phyloP scores from a whole-genome alignment of 73 alveolate species.

The Symbiodinium natans region DNA sequence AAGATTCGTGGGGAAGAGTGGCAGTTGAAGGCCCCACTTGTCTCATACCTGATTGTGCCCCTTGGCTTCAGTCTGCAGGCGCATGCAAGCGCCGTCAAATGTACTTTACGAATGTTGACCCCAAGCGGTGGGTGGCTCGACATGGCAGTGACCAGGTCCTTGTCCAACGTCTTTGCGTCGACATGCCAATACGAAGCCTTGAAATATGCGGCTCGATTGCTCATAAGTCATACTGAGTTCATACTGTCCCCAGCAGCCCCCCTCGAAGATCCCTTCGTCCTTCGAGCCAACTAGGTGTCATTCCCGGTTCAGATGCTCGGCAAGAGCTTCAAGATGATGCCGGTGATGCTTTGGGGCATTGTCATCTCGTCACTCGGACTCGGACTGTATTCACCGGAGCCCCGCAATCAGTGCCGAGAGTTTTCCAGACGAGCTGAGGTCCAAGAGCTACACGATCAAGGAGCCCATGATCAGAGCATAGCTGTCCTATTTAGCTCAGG shows the following conservation, averaged over 20 bases:
- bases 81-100: no score
- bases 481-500: no score
- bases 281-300: not conserved
- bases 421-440: not conserved
- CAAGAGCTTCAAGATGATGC: conserved; percentile 93
- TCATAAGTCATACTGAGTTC: not conserved
- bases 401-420: not conserved
- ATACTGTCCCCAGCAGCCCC: no score
- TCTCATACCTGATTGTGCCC: conserved; percentile 43
- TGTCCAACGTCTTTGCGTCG: conserved; percentile 65
- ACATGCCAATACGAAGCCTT: conserved; percentile 83
- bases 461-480: not conserved
- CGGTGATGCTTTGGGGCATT: conserved; percentile 87
- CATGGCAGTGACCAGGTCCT: not conserved
- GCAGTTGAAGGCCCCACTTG: conserved; percentile 46
- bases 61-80: not conserved
- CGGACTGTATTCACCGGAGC: not conserved
- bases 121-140: not conserved
- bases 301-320: conserved; percentile 66
- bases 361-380: conserved; percentile 47
- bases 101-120: no score
- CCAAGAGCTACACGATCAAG: conserved; percentile 52
- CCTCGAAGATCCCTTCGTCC: not conserved
- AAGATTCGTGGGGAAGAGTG: conserved; percentile 53
- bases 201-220: conserved; percentile 29